phyloP scores from a whole-genome alignment of 768 basidiomycete species.

The Suillus plorans region DNA sequence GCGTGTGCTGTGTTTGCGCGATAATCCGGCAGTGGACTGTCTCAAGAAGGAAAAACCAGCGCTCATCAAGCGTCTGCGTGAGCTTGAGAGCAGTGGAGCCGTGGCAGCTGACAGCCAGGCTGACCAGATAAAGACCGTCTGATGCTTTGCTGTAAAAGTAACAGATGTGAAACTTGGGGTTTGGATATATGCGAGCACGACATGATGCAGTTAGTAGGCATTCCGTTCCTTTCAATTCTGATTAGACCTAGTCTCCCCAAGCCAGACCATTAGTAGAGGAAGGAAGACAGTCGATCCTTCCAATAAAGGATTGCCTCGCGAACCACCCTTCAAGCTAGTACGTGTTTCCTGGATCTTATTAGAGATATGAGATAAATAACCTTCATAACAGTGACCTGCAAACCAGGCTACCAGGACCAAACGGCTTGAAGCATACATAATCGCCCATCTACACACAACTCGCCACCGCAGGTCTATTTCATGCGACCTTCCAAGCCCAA shows the following conservation, averaged over 20 bases:
- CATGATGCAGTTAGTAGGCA: too few species aligned
- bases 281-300: too few species aligned
- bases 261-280: too few species aligned
- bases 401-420: not conserved
- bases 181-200: too few species aligned
- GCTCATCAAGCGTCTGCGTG: slow-evolving; percentile 63
- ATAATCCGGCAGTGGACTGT: slow-evolving; percentile 84
- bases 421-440: not conserved
- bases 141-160: too few species aligned
- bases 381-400: not conserved
- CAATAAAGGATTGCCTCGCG: too few species aligned
- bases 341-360: not conserved
- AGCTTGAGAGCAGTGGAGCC: slow-evolving; percentile 48
- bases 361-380: not conserved
- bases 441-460: not conserved
- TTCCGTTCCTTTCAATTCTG: too few species aligned
- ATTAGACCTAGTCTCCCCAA: too few species aligned
- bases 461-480: slow-evolving; percentile 5
- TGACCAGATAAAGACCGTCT: too few species aligned
- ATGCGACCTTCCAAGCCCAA: slow-evolving; percentile 44
- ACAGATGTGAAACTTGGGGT: too few species aligned
- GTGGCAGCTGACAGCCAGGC: slow-evolving; percentile 12
- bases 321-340: not conserved
- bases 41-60: slow-evolving; percentile 84
- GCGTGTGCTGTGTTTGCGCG: slow-evolving; percentile 65